A percentile compares a stretch with the other conserved stretches of the same genome.
phyloP scores from a whole-genome alignment of 2,329 filamentous ascomycete genomes.

The Zasmidium angulare region DNA sequence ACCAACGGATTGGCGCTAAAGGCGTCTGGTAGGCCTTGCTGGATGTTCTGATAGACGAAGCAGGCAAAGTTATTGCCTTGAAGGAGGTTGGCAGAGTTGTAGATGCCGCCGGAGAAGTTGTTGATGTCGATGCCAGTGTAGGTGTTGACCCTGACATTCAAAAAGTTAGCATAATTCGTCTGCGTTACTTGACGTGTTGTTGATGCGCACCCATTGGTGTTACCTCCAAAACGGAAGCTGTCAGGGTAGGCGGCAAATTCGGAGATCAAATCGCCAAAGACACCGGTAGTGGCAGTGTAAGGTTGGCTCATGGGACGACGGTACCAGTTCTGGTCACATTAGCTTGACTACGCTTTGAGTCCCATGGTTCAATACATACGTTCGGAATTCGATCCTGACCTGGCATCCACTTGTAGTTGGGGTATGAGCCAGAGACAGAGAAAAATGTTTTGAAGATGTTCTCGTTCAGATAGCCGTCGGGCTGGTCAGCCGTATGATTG shows the following conservation, averaged over 20 bases:
- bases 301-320: conserved; percentile 20
- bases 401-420: conserved; percentile 17
- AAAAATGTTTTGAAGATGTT: conserved; percentile 26
- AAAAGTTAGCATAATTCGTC: no score
- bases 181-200: no score
- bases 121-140: conserved; percentile 38
- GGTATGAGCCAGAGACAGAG: conserved; percentile 18
- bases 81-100: conserved; percentile 35
- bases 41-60: conserved; percentile 28
- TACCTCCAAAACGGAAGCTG: conserved; percentile 34
- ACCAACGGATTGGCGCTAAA: not conserved
- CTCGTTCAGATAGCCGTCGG: conserved; percentile 23
- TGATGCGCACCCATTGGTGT: conserved; percentile 33
- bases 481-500: conserved; percentile 23
- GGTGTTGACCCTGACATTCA: conserved; percentile 23
- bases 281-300: conserved; percentile 17
- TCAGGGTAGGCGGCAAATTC: conserved; percentile 18
- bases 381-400: conserved; percentile 27
- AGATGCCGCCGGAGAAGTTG: conserved; percentile 42
- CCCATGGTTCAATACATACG: conserved; percentile 3
- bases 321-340: conserved; percentile 37
- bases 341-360: no score
- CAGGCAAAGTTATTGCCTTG: conserved; percentile 21
- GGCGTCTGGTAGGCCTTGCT: conserved; percentile 35
- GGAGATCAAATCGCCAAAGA: conserved; percentile 16